Percentiles rank a stretch among this genome's conserved stretches.
Conservation (phyloP, 2,329 filamentous ascomycete species). For the Sclerotinia borealis region DNA sequence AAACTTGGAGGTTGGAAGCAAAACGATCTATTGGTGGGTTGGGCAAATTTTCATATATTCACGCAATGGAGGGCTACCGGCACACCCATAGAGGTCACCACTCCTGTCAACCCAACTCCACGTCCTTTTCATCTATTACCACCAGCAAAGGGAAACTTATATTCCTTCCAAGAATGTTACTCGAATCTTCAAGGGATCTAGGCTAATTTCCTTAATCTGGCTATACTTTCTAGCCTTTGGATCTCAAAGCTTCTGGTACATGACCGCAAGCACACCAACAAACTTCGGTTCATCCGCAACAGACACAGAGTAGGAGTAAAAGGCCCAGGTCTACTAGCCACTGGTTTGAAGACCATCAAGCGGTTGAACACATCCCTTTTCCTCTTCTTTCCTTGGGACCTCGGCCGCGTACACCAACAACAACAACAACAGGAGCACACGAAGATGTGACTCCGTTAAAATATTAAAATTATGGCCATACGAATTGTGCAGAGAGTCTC, state of each 20-base stretch:
- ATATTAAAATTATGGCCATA: not conserved
- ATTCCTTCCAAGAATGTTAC: not conserved
- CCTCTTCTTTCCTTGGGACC: not conserved
- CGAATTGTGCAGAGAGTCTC: no score
- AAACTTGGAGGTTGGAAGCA: not conserved
- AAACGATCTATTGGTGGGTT: not conserved
- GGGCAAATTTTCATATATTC: not conserved
- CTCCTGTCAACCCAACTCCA: not conserved
- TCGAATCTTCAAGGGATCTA: not conserved
- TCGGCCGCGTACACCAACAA: not conserved
- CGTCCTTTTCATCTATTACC: not conserved
- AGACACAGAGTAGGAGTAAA: not conserved
- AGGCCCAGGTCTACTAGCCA: not conserved
- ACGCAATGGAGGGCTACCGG: not conserved
- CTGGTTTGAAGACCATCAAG: not conserved
- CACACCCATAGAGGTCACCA: not conserved
- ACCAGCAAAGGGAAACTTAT: not conserved
- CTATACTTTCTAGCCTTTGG: not conserved
- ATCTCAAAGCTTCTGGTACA: not conserved
- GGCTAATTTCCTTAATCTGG: not conserved
- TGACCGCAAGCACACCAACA: not conserved
- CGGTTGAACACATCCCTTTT: not conserved
- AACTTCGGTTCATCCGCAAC: not conserved
- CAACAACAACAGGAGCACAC: not conserved
- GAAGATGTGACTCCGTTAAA: not conserved